Conservation (phyloP, 2,329 filamentous ascomycete genomes). For the Colletotrichum destructivum region DNA sequence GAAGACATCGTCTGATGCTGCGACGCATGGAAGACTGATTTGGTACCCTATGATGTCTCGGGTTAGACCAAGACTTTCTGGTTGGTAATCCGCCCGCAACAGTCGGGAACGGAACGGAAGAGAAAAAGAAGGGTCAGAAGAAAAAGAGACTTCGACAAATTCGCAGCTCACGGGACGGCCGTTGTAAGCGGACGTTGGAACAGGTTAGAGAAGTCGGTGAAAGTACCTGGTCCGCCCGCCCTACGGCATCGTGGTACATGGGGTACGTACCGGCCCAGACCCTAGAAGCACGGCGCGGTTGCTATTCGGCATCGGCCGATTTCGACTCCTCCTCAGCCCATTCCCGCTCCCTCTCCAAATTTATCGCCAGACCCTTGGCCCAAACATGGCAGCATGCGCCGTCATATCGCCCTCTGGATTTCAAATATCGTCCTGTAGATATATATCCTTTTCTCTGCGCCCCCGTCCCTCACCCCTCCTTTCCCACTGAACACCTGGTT, state of each 20-base stretch:
- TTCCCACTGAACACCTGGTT: slow-evolving; percentile 25
- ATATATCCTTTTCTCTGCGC: slow-evolving; percentile 37
- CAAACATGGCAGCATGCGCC: slow-evolving; percentile 42
- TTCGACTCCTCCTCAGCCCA: slow-evolving; percentile 53
- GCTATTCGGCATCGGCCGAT: slow-evolving; percentile 53
- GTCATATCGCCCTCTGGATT: slow-evolving; percentile 42
- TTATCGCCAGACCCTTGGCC: slow-evolving; percentile 51
- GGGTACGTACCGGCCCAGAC: slow-evolving; percentile 34
- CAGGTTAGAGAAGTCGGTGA: slow-evolving; percentile 34
- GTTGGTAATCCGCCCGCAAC: not conserved
- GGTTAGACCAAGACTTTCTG: too few species aligned
- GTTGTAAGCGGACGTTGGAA: slow-evolving; percentile 29
- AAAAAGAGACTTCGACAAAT: slow-evolving; percentile 18
- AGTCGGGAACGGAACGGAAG: not conserved
- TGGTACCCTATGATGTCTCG: too few species aligned
- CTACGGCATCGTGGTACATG: slow-evolving; percentile 27
- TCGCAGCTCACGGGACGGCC: slow-evolving; percentile 15
- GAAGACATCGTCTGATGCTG: slow-evolving; percentile 10
- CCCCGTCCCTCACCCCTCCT: slow-evolving; percentile 31
- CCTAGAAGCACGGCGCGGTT: slow-evolving; percentile 33
- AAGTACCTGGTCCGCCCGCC: slow-evolving; percentile 31
- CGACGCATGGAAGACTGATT: not conserved
- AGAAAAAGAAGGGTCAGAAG: not conserved
- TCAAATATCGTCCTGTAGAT: slow-evolving; percentile 40
- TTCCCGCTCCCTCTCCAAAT: slow-evolving; percentile 53